These are phyloP conservation scores for Quercus lobata DNA, from an alignment of 331 rosid genomes.

Conservation along the genomic window DNA sequence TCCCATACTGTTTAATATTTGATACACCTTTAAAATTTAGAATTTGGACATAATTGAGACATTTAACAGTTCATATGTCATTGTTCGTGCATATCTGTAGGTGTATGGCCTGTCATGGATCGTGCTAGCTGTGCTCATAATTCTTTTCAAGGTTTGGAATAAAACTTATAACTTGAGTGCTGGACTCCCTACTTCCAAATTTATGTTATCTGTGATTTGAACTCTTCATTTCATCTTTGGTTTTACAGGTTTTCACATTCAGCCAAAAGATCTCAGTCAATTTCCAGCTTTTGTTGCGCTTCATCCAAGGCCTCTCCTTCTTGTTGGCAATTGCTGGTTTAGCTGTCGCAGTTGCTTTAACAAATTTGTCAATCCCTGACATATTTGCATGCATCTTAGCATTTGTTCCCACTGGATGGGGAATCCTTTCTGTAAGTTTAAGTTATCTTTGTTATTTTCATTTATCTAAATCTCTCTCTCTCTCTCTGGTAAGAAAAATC, in stretches of 20 bases:
- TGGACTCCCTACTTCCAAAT: background rate
- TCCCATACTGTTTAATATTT: background rate
- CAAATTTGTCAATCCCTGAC: constrained; percentile 58
- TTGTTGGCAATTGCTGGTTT: constrained; percentile 79
- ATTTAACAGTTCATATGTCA: background rate
- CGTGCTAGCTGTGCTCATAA: constrained; percentile 63
- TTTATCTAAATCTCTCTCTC: background rate
- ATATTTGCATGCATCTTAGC: constrained; percentile 80
- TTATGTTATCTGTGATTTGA: constrained; percentile 17
- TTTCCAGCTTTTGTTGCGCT: constrained; percentile 90
- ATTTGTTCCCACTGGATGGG: constrained; percentile 96
- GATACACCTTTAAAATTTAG: background rate
- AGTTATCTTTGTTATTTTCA: constrained; percentile 33
- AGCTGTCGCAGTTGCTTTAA: constrained; percentile 55
- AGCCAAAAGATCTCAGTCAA: constrained; percentile 93
- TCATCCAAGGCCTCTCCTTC: constrained; percentile 84
- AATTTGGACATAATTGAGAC: background rate
- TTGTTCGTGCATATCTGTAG: constrained; percentile 34
- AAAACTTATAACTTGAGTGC: background rate
- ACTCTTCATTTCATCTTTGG: constrained; percentile 17
- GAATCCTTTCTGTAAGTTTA: constrained; percentile 84
- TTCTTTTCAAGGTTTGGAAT: constrained; percentile 84
- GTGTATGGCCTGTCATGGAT: constrained; percentile 88
- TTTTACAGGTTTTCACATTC: constrained; percentile 78
- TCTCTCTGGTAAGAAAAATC: too few species aligned